phyloP scores from a whole-genome alignment of 306 rosid species.

The Trifolium fragiferum region DNA sequence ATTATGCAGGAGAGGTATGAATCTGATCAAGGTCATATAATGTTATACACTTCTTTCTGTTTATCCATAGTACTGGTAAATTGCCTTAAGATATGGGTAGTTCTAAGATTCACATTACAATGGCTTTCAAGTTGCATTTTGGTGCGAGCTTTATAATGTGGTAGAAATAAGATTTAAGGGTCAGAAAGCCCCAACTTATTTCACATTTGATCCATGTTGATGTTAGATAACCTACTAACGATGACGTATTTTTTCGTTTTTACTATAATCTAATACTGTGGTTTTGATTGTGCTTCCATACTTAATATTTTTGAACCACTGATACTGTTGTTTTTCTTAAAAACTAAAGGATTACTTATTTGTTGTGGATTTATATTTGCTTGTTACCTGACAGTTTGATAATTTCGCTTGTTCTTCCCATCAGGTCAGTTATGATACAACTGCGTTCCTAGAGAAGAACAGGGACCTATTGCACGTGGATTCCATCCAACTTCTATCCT shows the following conservation, averaged over 20 bases:
- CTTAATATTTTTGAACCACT: background rate
- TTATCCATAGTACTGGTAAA: constrained; percentile 30
- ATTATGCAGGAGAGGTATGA: constrained; percentile 99
- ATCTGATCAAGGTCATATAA: constrained; percentile 34
- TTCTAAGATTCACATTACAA: constrained; percentile 18
- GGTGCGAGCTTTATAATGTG: constrained; percentile 26
- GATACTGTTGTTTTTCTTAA: constrained; percentile 32
- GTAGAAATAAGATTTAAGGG: constrained; percentile 18
- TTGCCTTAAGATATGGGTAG: constrained; percentile 22
- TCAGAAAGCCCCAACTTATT: constrained; percentile 30
- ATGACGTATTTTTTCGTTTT: background rate
- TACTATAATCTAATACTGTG: background rate
- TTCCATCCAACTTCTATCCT: constrained; percentile 91
- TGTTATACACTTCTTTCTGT: constrained; percentile 23
- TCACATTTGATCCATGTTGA: constrained; percentile 21
- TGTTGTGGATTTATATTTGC: constrained; percentile 22
- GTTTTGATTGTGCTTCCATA: constrained; percentile 29
- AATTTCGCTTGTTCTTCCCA: constrained; percentile 48
- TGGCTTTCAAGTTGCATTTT: constrained; percentile 24
- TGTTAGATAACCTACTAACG: constrained; percentile 8
- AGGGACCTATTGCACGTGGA: constrained; percentile 92
- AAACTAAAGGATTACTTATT: constrained; percentile 6
- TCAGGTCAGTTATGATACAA: constrained; percentile 93
- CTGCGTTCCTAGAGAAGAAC: constrained; percentile 96
- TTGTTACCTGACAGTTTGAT: constrained; percentile 50